phyloP scores from a whole-genome alignment of 768 basidiomycete species.

The Russula dissimulans region DNA sequence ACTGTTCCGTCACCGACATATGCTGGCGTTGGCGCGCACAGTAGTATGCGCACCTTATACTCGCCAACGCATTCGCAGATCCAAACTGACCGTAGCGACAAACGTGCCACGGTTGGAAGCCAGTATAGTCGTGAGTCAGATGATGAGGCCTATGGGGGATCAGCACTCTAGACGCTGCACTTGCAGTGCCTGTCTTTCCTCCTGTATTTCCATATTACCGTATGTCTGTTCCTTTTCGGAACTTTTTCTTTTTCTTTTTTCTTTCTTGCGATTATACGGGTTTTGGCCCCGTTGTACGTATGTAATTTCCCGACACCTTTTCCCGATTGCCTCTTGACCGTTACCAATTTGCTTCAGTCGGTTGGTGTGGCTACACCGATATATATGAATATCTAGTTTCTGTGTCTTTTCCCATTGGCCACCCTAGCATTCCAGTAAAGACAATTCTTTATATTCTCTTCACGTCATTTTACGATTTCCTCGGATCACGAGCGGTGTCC shows the following conservation, averaged over 20 bases:
- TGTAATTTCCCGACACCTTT: neutral
- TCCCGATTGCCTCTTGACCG: neutral
- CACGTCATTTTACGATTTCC: constrained; percentile 2
- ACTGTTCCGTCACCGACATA: constrained; percentile 23
- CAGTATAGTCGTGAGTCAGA: constrained; percentile 20
- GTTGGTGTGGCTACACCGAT: neutral
- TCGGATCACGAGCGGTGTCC: neutral
- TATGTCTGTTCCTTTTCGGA: too few relatives aligned
- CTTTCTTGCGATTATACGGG: neutral
- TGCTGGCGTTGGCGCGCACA: constrained; percentile 22
- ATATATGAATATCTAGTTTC: neutral
- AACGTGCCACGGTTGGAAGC: constrained; percentile 24
- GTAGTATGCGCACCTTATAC: constrained; percentile 29
- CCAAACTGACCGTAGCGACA: constrained; percentile 6
- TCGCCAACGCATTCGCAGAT: constrained; percentile 20
- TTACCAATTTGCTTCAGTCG: neutral
- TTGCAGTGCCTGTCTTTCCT: neutral
- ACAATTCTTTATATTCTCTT: neutral
- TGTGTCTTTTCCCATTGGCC: neutral
- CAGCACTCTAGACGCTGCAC: constrained; percentile 3
- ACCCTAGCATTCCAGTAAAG: neutral
- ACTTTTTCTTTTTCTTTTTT: too few relatives aligned
- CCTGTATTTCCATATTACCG: neutral
- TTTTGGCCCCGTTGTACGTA: constrained; percentile 4
- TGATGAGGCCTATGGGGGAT: constrained; percentile 25